Percentiles rank a stretch among this genome's conserved stretches.
phyloP scores from a whole-genome alignment of 2,329 filamentous ascomycete genomes.

The Falciphora oryzae region DNA sequence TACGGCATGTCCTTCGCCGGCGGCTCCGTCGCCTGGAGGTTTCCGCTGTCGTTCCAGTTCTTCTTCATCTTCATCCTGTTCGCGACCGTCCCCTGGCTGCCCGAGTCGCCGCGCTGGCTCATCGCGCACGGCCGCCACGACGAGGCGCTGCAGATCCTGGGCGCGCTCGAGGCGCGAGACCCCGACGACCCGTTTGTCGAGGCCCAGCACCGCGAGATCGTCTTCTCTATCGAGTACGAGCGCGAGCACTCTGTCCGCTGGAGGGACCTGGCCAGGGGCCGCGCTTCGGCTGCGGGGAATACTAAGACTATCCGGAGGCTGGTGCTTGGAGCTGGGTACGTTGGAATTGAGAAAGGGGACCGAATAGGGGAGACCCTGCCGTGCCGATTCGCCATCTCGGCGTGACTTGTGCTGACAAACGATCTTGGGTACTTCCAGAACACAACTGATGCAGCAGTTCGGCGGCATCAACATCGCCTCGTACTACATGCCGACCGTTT shows the following conservation, averaged over 20 bases:
- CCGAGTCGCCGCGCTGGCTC: constrained; percentile 41
- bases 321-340: constrained; percentile 42
- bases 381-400: not conserved
- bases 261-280: constrained; percentile 40
- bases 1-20: constrained; percentile 28
- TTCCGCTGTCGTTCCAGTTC: constrained; percentile 40
- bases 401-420: not conserved
- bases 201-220: constrained; percentile 50
- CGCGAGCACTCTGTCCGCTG: constrained; percentile 40
- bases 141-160: constrained; percentile 26
- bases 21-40: constrained; percentile 30
- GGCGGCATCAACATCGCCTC: constrained; percentile 31
- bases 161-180: constrained; percentile 31
- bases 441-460: constrained; percentile 24
- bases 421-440: constrained; percentile 11
- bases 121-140: constrained; percentile 29
- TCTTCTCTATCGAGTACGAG: constrained; percentile 25
- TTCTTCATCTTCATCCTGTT: constrained; percentile 32
- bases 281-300: constrained; percentile 33
- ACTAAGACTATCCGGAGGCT: constrained; percentile 45
- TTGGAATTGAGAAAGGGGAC: no score
- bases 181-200: constrained; percentile 79
- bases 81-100: constrained; percentile 29
- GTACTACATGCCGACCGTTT: constrained; percentile 39
- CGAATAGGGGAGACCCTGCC: not conserved